Evolutionary conservation across 2,329 filamentous ascomycete genomes (phyloP), one percentile per base, ranked within the genome.

Genomic region (Boeremia lycopersici): DNA sequence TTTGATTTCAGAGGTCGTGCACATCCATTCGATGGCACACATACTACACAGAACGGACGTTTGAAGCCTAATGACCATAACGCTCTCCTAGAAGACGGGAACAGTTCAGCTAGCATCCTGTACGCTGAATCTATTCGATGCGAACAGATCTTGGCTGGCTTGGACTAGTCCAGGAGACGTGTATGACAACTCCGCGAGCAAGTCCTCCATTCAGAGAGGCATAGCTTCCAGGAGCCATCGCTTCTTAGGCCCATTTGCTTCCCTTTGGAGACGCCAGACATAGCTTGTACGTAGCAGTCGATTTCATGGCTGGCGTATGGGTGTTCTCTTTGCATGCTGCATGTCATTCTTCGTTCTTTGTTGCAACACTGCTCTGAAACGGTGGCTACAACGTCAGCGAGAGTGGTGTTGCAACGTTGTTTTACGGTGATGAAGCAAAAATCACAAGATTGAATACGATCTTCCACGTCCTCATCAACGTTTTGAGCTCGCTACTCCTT

Each of bases 401-500:
- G 15, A 4, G 19, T n/a, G 5, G 34, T 7, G 17, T 48, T 62
- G 10, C 13, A 5, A 25, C 17, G 11, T 9, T 38, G 13, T 23
- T 36, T 6, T 12, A 12, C 23, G 15, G 34, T 6, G 17, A 36
- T 36, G 34, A 9, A 19, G 1, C 34, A 6, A 23, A 10, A 12
- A 19, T 19, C 9, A 47, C 53, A 1, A 19, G 48, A 34, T 54
- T 46, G 40, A 61, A 51, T 28, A 57, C 51, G 1, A 19, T 17
- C 11, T 29, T 80, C 0, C 82, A 84, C 63, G 59, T 84, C 17
- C 43, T 76, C 0, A 78, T 85, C 61, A 84, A 84, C 66, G 58
- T 72, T 0, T 63, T 82, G 19, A 77, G 76, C 26, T 64, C 67
- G 0, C 13, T 59, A 0, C 30, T 71, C 4, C 41, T 71, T 0